Evolutionary conservation across 2,329 filamentous ascomycete genomes (phyloP), one percentile per base, ranked within the genome.

Genomic region (Dactylellina cionopaga): DNA sequence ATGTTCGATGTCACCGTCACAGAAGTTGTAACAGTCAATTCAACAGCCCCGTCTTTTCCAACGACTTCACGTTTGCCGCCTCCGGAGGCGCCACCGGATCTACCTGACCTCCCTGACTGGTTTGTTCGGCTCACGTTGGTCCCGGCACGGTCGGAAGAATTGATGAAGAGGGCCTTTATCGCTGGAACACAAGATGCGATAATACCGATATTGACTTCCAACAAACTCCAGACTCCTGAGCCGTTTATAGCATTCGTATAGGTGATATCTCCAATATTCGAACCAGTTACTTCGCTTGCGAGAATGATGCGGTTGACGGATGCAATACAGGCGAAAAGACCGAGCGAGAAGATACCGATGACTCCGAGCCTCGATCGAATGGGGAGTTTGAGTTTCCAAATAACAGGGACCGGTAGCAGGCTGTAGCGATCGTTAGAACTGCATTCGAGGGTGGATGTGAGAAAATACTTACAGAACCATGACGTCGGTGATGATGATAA

Each of bases 401-500:
- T 80, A 2, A 82, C 82, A 15, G 80, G 80, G 47, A 86, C 82
- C 1, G 85, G 85, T 1, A 87, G 79, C 0, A 83, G 77, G 7
- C 66, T 71, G 17, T 33, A 7, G 1, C 17, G 1, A 29, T 4
- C 11, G 17, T 56, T 46, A 71, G 51, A 19, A 35, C 13, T 5
- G 9, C 0, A 5, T 15, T 41, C 11, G 2, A 24, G 7, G 11
- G n/a, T 35, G 27, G 22, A 9, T 19, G 15, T 7, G 1, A 5
- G 31, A 29, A 3, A 13, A 17, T 15, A 59, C 66, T 71, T 47
- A 71, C 46, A 85, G 84, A 19, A 85, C 82, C 17, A 85, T 77
- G 46, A 89, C 82, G 77, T 89, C 86, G 5, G 86, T 87, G 47
- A 84, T 76, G 47, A 87, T 88, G 78, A 88, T 88, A 74, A 88